A percentile compares a stretch with the other conserved stretches of the same genome.
phyloP scores from a whole-genome alignment of 2,329 filamentous ascomycete species.

The Aspergillus japonicus region DNA sequence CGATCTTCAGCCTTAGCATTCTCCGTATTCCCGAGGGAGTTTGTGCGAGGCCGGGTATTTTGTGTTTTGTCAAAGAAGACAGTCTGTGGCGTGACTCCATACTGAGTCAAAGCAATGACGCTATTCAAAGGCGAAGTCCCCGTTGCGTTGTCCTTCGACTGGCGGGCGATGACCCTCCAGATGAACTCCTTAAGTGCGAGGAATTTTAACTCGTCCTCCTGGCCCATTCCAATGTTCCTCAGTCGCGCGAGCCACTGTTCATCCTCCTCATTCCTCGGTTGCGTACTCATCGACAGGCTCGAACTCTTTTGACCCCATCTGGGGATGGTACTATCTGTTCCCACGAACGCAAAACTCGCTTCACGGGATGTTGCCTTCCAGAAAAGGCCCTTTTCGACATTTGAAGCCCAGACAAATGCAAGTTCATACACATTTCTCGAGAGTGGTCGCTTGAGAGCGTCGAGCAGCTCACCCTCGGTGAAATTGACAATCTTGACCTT shows the following conservation, averaged over 20 bases:
- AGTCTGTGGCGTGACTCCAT: constrained; percentile 79
- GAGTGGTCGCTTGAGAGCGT: constrained; percentile 78
- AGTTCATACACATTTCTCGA: constrained; percentile 80
- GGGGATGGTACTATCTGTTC: constrained; percentile 56
- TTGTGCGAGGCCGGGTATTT: constrained; percentile 46
- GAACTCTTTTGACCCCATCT: constrained; percentile 53
- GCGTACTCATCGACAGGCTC: constrained; percentile 54
- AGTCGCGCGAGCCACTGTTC: constrained; percentile 88
- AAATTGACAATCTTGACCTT: constrained; percentile 70
- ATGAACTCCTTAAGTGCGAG: constrained; percentile 86
- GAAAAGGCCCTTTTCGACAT: constrained; percentile 77
- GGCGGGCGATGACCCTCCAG: constrained; percentile 76
- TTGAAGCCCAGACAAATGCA: constrained; percentile 79
- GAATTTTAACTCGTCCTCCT: constrained; percentile 87
- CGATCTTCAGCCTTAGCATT: constrained; percentile 37
- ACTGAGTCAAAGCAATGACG: constrained; percentile 70
- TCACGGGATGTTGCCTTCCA: constrained; percentile 77
- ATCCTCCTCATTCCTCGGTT: constrained; percentile 83
- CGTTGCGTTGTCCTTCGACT: constrained; percentile 52
- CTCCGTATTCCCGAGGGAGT: constrained; percentile 25
- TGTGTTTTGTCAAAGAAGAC: constrained; percentile 85
- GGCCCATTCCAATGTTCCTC: constrained; percentile 74
- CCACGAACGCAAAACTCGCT: constrained; percentile 66
- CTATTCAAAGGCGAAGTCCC: constrained; percentile 57
- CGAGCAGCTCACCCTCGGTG: constrained; percentile 71